Evolutionary conservation across 192 early-diverging fungal species (phyloP), one percentile per base, ranked within the genome.

Genomic region (Paraglomus brasilianum): DNA sequence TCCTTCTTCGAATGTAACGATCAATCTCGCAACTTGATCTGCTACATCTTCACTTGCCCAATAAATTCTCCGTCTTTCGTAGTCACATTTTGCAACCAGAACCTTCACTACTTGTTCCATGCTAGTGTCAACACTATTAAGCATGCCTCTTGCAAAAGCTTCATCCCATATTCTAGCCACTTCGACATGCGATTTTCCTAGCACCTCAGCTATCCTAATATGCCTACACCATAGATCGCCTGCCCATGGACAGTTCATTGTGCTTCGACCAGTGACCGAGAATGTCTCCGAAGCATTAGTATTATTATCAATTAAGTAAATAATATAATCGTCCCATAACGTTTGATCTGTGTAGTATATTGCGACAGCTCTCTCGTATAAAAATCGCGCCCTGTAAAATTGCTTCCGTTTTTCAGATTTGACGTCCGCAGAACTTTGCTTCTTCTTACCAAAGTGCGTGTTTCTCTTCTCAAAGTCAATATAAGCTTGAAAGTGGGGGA

Each of bases 161-260:
- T 56, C 48, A 15, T 78, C 49, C 45, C 74, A 69, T 5, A 75
- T 17, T 53, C 15, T 53, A 19, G 11, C 22, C 10, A 68, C 8
- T 42, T 43, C 51, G 43, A 55, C 66, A 68, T 13, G 22, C 7
- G 66, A 30, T 55, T 19, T 22, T 24, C 4, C 14, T 14, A 43
- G 7, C 44, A 41, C 41, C 13, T 53, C 66, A 13, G 55, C 39
- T 30, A 55, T 30, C 24, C 66, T 17, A 8, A 68, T 42, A 22
- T 68, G 55, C 21, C 44, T 49, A 53, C 66, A 72, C 85, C 88
- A 91, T 14, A 91, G 69, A 49, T 81, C 83, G 8, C 86, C 90
- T 14, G 81, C 76, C 90, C 89, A 92, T 50, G 78, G 80, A 76
- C 89, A 93, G 49, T 93, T 93, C n/a, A 85, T 71, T 1, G 83